Percentiles rank a stretch among this genome's conserved stretches.
Conservation (phyloP, 2,329 filamentous ascomycete genomes). For the Exophiala sideris region DNA sequence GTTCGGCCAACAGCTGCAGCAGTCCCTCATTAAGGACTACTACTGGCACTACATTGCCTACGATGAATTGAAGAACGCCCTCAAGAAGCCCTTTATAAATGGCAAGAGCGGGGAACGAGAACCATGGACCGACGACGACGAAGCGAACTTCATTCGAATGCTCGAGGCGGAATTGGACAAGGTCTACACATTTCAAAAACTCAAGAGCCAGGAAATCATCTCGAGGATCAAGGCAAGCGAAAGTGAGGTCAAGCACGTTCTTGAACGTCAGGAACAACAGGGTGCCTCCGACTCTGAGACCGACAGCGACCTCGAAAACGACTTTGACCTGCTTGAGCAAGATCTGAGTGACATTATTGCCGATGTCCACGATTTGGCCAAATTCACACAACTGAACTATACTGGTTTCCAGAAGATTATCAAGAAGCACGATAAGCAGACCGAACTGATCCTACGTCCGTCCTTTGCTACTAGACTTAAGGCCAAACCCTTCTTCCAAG, state of each 20-base stretch:
- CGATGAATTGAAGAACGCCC: conserved; percentile 81
- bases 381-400: conserved; percentile 98
- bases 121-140: conserved; percentile 87
- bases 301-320: conserved; percentile 64
- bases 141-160: conserved; percentile 79
- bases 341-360: conserved; percentile 97
- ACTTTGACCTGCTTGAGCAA: conserved; percentile 90
- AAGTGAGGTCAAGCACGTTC: conserved; percentile 83
- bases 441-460: conserved; percentile 85
- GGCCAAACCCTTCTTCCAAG: conserved; percentile 96
- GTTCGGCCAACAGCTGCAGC: conserved; percentile 95
- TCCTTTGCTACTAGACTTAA: conserved; percentile 95
- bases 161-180: conserved; percentile 94
- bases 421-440: conserved; percentile 99
- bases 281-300: conserved; percentile 39
- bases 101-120: conserved; percentile 51
- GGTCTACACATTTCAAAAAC: conserved; percentile 94
- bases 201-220: conserved; percentile 94
- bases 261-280: conserved; percentile 63
- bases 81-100: conserved; percentile 68
- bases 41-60: conserved; percentile 99
- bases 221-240: conserved; percentile 84
- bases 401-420: conserved; percentile 99
- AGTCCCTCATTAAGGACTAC: conserved; percentile 94
- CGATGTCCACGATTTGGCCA: conserved; percentile 95